Evolutionary conservation across 495 filamentous ascomycete species (phyloP), one percentile per base, ranked within the genome.

Genomic region (Bacidia rubella): DNA sequence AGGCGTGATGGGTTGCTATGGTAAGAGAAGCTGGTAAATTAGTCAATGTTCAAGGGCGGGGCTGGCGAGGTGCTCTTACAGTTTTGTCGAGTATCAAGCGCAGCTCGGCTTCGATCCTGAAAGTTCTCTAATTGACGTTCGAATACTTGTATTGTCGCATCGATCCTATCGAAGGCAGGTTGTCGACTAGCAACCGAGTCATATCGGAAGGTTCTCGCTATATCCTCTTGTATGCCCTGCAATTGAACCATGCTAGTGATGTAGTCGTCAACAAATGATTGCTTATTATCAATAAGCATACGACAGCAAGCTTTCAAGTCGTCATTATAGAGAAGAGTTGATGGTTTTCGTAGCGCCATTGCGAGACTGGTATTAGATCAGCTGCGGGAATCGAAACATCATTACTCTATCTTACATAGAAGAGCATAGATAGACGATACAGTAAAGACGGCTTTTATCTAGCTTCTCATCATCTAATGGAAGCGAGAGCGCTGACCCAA

Each of bases 301-400:
- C 21, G 26, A 23, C 48, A 51, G 17, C 48, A 39, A 27, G 49
- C 40, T 9, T 10, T 21, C 19, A 56, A 11, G 12, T 29, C 20
- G 11, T 43, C 26, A 25, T 41, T 51, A 23, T 32, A 52, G 19
- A 12, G 38, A 47, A 56, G 45, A 10, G 40, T 23, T 1, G 49
- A 21, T 10, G 54, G 47, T 39, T 46, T 56, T 47, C 54, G 20
- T 22, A 51, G 19, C 2, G 25, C 20, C 54, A 56, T 52, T 19
- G 54, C 17, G 12, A 38, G 17, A 38, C 47, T 50, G 47, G 15
- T 5, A 20, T 15, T 1, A 4, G 27, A 19, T 50, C 25, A 29
- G 27, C 19, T 17, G 23, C n/a, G 5, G 22, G 27, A 9, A 48
- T 27, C 17, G 25, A n/a, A 17, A 50, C 3, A 17, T 2, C 20